phyloP scores from a whole-genome alignment of 2,329 filamentous ascomycete species.

The Torrubiellomyces zombiae region DNA sequence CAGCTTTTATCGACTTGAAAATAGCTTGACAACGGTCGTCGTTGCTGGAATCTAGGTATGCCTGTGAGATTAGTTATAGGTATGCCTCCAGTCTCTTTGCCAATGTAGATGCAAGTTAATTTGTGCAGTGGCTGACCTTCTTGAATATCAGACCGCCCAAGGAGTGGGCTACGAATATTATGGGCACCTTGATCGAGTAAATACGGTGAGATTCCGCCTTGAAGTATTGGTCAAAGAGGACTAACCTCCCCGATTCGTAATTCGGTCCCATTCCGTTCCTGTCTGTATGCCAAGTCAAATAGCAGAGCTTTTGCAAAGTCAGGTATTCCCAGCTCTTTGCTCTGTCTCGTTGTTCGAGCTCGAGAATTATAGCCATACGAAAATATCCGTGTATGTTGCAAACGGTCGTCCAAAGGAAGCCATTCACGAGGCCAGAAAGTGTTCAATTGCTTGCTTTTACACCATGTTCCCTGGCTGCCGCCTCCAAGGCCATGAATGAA shows the following conservation, averaged over 20 bases:
- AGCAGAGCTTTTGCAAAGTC: slow-evolving; percentile 18
- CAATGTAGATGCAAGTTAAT: too few relatives aligned
- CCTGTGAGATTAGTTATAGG: too few relatives aligned
- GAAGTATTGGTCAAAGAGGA: too few relatives aligned
- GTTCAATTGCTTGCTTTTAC: slow-evolving; percentile 8
- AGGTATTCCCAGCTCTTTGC: too few relatives aligned
- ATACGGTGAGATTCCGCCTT: too few relatives aligned
- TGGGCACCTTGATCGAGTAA: slow-evolving; percentile 12
- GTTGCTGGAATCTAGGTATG: too few relatives aligned
- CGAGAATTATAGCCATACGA: slow-evolving; percentile 20
- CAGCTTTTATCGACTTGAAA: slow-evolving; percentile 13
- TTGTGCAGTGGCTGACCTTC: slow-evolving; percentile 6
- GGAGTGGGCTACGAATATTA: slow-evolving; percentile 27
- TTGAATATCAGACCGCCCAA: slow-evolving; percentile 25
- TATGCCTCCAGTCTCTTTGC: slow-evolving; percentile 22
- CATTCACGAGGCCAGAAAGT: slow-evolving; percentile 21
- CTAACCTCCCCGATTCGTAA: not conserved
- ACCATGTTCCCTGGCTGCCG: slow-evolving; percentile 19
- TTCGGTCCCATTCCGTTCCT: slow-evolving; percentile 6
- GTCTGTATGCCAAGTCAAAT: slow-evolving; percentile 9
- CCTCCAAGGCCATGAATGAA: slow-evolving; percentile 25
- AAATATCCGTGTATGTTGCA: slow-evolving; percentile 15
- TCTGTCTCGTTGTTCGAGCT: slow-evolving; percentile 10
- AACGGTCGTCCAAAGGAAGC: slow-evolving; percentile 15
- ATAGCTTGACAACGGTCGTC: too few relatives aligned